Conservation (phyloP, 495 filamentous ascomycete genomes). For the Cryomyces minteri region DNA sequence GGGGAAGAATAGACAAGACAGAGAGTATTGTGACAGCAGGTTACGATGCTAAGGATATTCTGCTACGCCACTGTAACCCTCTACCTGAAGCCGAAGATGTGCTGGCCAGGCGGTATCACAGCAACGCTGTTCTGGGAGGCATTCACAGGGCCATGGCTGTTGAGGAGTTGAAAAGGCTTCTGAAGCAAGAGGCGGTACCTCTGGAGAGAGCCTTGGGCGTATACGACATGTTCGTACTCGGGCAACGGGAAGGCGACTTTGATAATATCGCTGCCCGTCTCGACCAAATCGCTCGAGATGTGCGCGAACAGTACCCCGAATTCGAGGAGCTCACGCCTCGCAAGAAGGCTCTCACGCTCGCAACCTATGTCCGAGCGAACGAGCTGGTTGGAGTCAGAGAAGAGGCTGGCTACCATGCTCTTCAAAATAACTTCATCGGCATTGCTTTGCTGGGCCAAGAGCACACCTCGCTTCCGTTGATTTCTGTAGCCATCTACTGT, state of each 20-base stretch:
- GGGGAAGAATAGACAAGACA: constrained; percentile 47
- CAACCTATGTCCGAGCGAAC: constrained; percentile 42
- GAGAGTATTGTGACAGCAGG: constrained; percentile 50
- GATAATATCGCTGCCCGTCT: constrained; percentile 49
- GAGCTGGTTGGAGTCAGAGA: constrained; percentile 48
- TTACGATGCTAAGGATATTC: constrained; percentile 75
- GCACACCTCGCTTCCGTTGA: constrained; percentile 60
- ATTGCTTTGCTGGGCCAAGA: constrained; percentile 36
- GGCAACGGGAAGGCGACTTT: constrained; percentile 48
- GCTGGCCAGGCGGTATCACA: constrained; percentile 72
- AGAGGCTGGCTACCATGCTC: constrained; percentile 47
- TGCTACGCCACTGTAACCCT: constrained; percentile 43
- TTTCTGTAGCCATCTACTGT: constrained; percentile 60
- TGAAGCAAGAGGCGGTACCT: constrained; percentile 29
- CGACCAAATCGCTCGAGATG: constrained; percentile 36
- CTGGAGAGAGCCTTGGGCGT: constrained; percentile 61
- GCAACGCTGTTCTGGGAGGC: constrained; percentile 47
- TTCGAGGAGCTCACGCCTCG: constrained; percentile 36
- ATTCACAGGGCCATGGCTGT: constrained; percentile 72
- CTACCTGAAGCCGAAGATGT: constrained; percentile 49
- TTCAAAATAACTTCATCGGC: constrained; percentile 76
- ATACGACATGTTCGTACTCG: constrained; percentile 76
- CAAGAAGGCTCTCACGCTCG: constrained; percentile 45
- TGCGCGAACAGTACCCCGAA: constrained; percentile 29
- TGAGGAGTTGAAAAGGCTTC: constrained; percentile 48